phyloP scores from a whole-genome alignment of 495 filamentous ascomycete species.

The Hypoxylon fragiforme region DNA sequence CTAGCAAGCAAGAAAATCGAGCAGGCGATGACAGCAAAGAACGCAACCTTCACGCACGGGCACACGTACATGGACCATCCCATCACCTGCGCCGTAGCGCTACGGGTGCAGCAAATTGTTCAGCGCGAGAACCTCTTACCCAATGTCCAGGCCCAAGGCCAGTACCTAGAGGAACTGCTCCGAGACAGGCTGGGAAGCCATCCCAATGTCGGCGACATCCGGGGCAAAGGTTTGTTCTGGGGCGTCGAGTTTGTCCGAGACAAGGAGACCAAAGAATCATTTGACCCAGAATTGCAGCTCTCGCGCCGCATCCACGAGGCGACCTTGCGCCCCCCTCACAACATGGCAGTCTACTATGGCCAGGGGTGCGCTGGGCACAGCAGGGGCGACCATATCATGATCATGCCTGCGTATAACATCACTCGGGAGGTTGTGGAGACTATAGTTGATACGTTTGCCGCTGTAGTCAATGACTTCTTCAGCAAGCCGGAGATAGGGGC shows the following conservation, averaged over 20 bases:
- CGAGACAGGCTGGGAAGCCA: conserved; percentile 47
- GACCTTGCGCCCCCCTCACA: conserved; percentile 54
- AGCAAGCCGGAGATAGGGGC: conserved; percentile 6
- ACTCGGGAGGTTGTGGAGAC: conserved; percentile 62
- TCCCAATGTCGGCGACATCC: conserved; percentile 65
- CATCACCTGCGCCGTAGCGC: conserved; percentile 59
- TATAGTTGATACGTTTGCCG: conserved; percentile 43
- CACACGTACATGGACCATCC: conserved; percentile 69
- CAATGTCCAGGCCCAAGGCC: conserved; percentile 57
- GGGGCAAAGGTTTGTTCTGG: conserved; percentile 67
- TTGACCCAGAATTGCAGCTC: conserved; percentile 47
- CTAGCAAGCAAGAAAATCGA: conserved; percentile 58
- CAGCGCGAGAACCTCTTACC: conserved; percentile 55
- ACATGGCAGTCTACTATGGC: conserved; percentile 71
- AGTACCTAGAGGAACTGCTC: conserved; percentile 51
- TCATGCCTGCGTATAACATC: conserved; percentile 76
- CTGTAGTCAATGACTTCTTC: conserved; percentile 17
- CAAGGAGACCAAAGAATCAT: conserved; percentile 51
- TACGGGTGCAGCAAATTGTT: conserved; percentile 64
- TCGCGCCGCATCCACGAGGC: conserved; percentile 56
- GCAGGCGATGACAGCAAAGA: conserved; percentile 44
- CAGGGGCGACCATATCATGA: conserved; percentile 72
- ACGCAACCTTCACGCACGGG: conserved; percentile 56
- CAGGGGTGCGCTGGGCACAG: conserved; percentile 68
- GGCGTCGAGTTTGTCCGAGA: conserved; percentile 61